Base-by-base conservation (phyloP, 1,139 yeast genomes). In the Candida glucosophila region DNA sequence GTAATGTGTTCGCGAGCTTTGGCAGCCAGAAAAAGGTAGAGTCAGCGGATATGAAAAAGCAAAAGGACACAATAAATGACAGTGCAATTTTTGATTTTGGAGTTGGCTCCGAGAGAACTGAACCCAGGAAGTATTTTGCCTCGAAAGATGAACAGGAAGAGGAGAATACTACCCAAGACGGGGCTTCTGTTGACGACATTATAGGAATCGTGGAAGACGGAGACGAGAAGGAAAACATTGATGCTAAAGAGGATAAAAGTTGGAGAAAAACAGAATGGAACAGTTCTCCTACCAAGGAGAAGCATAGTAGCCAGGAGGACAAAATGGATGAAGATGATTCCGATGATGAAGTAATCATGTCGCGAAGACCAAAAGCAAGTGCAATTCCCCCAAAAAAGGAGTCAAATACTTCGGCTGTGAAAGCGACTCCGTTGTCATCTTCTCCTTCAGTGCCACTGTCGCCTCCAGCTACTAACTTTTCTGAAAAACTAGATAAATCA, bases 301-400 rank as follows among this genome's bases (percentile, higher is more conserved):
- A 37, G 23, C 39, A 32, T 23, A 27, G 18, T 16, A 16, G n/a
- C 8, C 8, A 8, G 18, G 8, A 8, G n/a, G n/a, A 8, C n/a
- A n/a, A n/a, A n/a, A n/a, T n/a, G n/a, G 22, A 20, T 7, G 45
- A 10, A 7, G 25, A 23, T 14, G 67, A 66, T 23, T 73, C 73
- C 6, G 80, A 74, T 5, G 79, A 74, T 24, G 70, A 74, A 12
- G 50, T 69, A 5, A 58, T 73, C 15, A 60, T 67, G 10, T 51
- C 62, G 6, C 56, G 66, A 37, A 49, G 70, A 36, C 71, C 68
- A 20, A 52, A 67, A 31, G 56, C 58, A 1, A 43, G 62, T 2
- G 64, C 55, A 1, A 42, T 47, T 1, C 54, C 50, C 11, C 50
- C 38, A 29, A 44, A 37, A 5, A 49, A 42, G 12, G 24, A 33